Percentiles rank a stretch among this genome's conserved stretches.
Evolutionary conservation across 2,329 filamentous ascomycete genomes (phyloP).

Genomic region (Colletotrichum sublineola): DNA sequence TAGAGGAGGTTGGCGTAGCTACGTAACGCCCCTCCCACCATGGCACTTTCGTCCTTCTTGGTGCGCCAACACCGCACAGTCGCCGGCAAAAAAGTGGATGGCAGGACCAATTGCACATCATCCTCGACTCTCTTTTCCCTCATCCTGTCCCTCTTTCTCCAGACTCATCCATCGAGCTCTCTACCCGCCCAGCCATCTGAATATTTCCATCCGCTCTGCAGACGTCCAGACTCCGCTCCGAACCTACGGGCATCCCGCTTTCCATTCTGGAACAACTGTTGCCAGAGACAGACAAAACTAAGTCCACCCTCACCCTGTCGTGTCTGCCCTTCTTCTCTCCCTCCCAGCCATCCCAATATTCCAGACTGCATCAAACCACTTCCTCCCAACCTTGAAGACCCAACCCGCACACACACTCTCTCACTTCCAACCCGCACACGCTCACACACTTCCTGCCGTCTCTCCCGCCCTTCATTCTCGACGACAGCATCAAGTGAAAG

Average conservation of each 20-base stretch:
- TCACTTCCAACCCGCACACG: conserved; percentile 22
- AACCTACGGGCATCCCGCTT: conserved; percentile 29
- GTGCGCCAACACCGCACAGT: conserved; percentile 14
- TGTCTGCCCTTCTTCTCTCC: conserved; percentile 21
- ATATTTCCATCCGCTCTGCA: conserved; percentile 43
- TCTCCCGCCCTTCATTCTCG: conserved; percentile 19
- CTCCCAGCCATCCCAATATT: conserved; percentile 43
- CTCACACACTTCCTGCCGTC: conserved; percentile 22
- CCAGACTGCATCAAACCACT: conserved; percentile 26
- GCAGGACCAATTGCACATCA: conserved; percentile 42
- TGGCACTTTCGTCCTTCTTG: conserved; percentile 4
- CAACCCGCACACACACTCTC: conserved; percentile 16
- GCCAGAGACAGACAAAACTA: conserved; percentile 44
- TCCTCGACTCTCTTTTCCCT: conserved; percentile 3
- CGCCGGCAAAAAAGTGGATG: conserved; percentile 40
- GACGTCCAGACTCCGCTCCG: conserved; percentile 30
- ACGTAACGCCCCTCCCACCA: conserved; percentile 25
- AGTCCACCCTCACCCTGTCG: conserved; percentile 32
- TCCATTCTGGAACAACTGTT: conserved; percentile 26
- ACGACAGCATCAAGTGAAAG: conserved; percentile 30
- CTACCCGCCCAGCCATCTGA: conserved; percentile 45
- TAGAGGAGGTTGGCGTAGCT: conserved; percentile 44
- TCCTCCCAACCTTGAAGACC: conserved; percentile 34
- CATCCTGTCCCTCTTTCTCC: conserved; percentile 21
- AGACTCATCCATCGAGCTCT: conserved; percentile 35